phyloP scores from a whole-genome alignment of 805 yeast species.

The Nakazawaea populi region DNA sequence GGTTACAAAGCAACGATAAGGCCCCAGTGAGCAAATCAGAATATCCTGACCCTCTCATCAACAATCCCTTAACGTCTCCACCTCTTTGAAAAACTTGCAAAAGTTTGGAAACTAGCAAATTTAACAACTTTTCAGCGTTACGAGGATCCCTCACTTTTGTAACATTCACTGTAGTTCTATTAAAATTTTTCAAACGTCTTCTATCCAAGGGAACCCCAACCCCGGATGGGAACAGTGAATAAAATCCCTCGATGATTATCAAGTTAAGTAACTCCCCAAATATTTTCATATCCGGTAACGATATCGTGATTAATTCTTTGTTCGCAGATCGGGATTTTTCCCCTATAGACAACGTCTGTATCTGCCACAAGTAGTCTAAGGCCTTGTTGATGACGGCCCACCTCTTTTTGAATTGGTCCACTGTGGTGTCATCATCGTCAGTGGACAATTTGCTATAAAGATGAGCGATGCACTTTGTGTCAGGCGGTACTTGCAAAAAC shows the following conservation, averaged over 20 bases:
- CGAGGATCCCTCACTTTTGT: constrained; percentile 15
- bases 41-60: constrained; percentile 62
- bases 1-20: constrained; percentile 34
- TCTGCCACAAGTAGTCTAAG: constrained; percentile 28
- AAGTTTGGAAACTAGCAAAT: constrained; percentile 24
- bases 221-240: constrained; percentile 49
- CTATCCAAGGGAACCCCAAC: constrained; percentile 62
- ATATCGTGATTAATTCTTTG: constrained; percentile 50
- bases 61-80: constrained; percentile 45
- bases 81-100: constrained; percentile 27
- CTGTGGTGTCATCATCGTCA: neutral
- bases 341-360: constrained; percentile 32
- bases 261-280: constrained; percentile 60
- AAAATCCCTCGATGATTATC: constrained; percentile 66
- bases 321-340: constrained; percentile 14
- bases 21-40: constrained; percentile 52
- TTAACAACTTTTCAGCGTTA: constrained; percentile 15
- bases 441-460: constrained; percentile 8
- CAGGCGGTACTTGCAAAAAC: constrained; percentile 11
- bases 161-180: constrained; percentile 21
- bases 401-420: constrained; percentile 13
- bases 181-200: constrained; percentile 48
- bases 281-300: constrained; percentile 79
- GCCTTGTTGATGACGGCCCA: constrained; percentile 27
- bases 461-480: constrained; percentile 8